phyloP scores from a whole-genome alignment of 2,329 filamentous ascomycete genomes.

The Didymella keratinophila region DNA sequence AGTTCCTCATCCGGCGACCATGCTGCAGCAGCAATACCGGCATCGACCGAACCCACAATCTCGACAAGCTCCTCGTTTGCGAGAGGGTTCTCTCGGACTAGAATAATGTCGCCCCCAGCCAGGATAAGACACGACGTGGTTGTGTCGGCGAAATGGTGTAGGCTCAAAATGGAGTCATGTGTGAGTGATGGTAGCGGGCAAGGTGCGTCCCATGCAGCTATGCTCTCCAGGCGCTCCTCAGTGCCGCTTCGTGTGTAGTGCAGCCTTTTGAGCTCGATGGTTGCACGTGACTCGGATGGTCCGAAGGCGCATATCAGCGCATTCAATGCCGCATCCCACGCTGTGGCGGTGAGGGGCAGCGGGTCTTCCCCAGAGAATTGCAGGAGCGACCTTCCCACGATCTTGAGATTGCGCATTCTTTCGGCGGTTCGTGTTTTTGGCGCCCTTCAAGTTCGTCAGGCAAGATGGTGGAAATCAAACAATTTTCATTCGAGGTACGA shows the following conservation, averaged over 20 bases:
- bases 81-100: slow-evolving; percentile 76
- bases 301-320: slow-evolving; percentile 85
- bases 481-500: slow-evolving; percentile 27
- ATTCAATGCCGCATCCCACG: slow-evolving; percentile 85
- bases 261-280: slow-evolving; percentile 74
- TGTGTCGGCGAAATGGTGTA: slow-evolving; percentile 87
- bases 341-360: slow-evolving; percentile 74
- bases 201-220: slow-evolving; percentile 90
- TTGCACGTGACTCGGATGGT: slow-evolving; percentile 72
- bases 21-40: slow-evolving; percentile 84
- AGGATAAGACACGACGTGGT: slow-evolving; percentile 81
- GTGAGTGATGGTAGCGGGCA: slow-evolving; percentile 78
- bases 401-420: slow-evolving; percentile 86
- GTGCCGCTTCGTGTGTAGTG: slow-evolving; percentile 54
- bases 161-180: slow-evolving; percentile 76
- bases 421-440: slow-evolving; percentile 11
- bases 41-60: slow-evolving; percentile 93
- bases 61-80: slow-evolving; percentile 82
- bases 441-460: slow-evolving; percentile 12
- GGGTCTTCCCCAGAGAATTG: slow-evolving; percentile 64
- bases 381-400: slow-evolving; percentile 70
- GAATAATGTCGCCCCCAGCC: slow-evolving; percentile 87
- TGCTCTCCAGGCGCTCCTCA: slow-evolving; percentile 52
- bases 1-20: slow-evolving; percentile 98
- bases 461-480: slow-evolving; percentile 21